Base-by-base conservation (phyloP, 768 basidiomycete species). In the Cyclocybe aegerita region DNA sequence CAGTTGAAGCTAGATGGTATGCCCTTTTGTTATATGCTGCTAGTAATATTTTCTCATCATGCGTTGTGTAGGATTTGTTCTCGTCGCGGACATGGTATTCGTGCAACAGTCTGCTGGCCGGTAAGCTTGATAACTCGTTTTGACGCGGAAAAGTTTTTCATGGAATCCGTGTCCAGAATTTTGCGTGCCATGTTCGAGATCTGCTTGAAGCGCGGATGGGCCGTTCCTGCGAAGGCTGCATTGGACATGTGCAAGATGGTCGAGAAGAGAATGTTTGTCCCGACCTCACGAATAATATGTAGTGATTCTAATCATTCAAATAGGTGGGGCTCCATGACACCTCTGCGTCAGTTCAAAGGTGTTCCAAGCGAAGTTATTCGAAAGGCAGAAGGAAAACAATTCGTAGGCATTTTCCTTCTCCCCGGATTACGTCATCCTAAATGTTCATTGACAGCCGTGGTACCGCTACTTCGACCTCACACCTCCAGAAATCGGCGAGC, bases 241-340 rank as follows among this genome's bases (percentile, higher is more conserved):
- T 78, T 98, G 29, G 89, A 93, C 53, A 70, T 99, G 50, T 98
- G 94, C 76, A 98, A 98, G 72, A 96, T 96, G 93, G 89, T 92
- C 0, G 92, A 93, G 62, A 83, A 86, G 59, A 71, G 86, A 48
- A 90, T 93, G 91, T 86, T 37, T 60, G 84, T 70, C 5, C 9
- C 16, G 23, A 9, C 30, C 34, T 4, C 14, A 48, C 40, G 14
- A 15, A 12, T 46, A 37, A 10, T 32, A 14, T 40, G 0, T 32
- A 12, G 9, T 17, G n/a, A 35, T 40, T 14, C 5, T 42, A 17
- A 46, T 40, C 38, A 29, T 29, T 48, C 8, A 33, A 10, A 14
- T 16, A 94, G 91, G 89, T 98, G 96, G 96, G 85, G 86, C 32
- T 94, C 94, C 0, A 98, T 98, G 95, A 94, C 95, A 0, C 95